Evolutionary conservation across 1,284 basidiomycete genomes (phyloP).

Genomic region (Cryptococcus jaspeensis): DNA sequence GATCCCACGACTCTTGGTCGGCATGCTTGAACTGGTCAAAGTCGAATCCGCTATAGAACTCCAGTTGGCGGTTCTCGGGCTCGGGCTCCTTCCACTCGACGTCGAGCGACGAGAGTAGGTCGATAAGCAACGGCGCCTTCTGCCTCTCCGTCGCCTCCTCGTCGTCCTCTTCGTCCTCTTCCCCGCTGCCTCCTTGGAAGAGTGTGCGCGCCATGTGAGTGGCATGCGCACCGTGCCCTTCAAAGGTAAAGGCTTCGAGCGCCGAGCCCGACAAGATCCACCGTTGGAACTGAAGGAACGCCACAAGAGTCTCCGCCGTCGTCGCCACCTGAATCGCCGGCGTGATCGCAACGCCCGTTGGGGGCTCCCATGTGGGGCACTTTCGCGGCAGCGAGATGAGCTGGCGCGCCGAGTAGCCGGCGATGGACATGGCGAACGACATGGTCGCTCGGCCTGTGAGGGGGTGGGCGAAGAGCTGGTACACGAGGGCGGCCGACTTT

Average conservation of each 20-base stretch:
- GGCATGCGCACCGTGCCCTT: conserved; percentile 71
- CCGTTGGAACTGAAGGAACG: conserved; percentile 79
- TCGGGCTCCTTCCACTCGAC: conserved; percentile 81
- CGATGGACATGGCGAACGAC: conserved; percentile 82
- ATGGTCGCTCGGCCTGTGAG: conserved; percentile 78
- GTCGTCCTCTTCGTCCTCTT: conserved; percentile 55
- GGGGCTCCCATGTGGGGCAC: conserved; percentile 60
- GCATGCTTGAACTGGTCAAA: conserved; percentile 70
- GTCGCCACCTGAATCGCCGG: conserved; percentile 76
- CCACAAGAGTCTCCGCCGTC: conserved; percentile 68
- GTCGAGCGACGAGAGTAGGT: conserved; percentile 78
- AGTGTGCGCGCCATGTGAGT: conserved; percentile 69
- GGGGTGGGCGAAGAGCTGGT: conserved; percentile 82
- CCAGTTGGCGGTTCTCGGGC: conserved; percentile 52
- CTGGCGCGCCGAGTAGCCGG: conserved; percentile 86
- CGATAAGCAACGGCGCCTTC: conserved; percentile 77
- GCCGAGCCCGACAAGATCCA: conserved; percentile 84
- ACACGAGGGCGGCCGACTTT: conserved; percentile 76
- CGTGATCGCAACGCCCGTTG: conserved; percentile 63
- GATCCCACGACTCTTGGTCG: conserved; percentile 72
- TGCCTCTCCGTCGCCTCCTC: conserved; percentile 59
- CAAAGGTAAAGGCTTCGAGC: conserved; percentile 83
- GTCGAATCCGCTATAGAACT: conserved; percentile 68
- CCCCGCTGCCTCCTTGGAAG: conserved; percentile 60
- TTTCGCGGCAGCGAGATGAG: conserved; percentile 55